A percentile compares a stretch with the other conserved stretches of the same genome.
Evolutionary conservation across 441 rosid species (phyloP).

Genomic region (Metrosideros polymorpha): DNA sequence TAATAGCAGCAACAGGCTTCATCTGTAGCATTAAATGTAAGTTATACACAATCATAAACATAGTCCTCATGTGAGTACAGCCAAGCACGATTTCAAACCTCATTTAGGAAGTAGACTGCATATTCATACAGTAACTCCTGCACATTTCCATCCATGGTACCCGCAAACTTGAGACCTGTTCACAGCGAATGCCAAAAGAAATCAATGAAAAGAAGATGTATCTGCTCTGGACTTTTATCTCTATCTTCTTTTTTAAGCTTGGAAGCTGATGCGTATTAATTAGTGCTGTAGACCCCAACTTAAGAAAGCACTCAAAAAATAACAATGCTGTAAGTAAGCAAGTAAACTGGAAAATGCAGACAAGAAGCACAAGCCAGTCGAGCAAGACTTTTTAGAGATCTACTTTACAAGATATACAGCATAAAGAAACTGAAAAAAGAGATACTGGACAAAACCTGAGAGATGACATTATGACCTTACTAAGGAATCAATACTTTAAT

Average conservation of each 20-base stretch:
- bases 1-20: slow-evolving; percentile 61
- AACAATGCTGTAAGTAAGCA: not conserved
- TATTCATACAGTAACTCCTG: slow-evolving; percentile 79
- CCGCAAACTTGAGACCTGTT: slow-evolving; percentile 92
- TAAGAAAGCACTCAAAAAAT: not conserved
- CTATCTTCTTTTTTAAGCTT: not conserved
- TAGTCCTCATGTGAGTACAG: slow-evolving; percentile 2
- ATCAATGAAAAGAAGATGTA: not conserved
- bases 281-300: not conserved
- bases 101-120: slow-evolving; percentile 80
- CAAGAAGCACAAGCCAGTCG: not conserved
- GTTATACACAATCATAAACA: slow-evolving; percentile 5
- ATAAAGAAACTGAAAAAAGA: not conserved
- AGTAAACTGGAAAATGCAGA: not conserved
- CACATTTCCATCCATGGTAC: slow-evolving; percentile 82
- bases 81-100: slow-evolving; percentile 40
- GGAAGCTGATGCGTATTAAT: not conserved
- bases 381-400: not conserved
- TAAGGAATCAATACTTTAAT: not conserved
- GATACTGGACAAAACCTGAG: not conserved
- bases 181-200: not conserved
- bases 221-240: not conserved
- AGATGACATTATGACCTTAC: not conserved
- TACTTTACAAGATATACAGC: not conserved
- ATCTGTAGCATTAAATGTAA: slow-evolving; percentile 44